Conservation (phyloP, 2,329 filamentous ascomycete species). For the Neurospora crassa region DNA sequence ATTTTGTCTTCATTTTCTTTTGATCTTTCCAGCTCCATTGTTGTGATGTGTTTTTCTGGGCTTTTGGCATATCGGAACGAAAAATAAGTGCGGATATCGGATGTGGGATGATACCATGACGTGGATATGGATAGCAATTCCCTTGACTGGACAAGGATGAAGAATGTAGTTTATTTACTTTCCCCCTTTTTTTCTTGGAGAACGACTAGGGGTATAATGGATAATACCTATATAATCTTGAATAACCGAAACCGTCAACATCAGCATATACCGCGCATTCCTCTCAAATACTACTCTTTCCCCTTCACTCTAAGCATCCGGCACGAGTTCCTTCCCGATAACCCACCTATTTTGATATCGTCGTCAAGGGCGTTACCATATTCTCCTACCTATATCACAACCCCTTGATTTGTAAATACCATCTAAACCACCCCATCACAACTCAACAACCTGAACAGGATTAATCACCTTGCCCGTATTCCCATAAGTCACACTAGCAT, state of each 20-base stretch:
- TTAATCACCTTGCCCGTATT: conserved; percentile 40
- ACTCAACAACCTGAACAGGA: conserved; percentile 26
- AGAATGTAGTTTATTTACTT: neutral
- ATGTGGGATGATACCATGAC: neutral
- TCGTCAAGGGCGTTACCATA: too few relatives aligned
- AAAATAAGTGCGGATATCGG: neutral
- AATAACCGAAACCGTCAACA: neutral
- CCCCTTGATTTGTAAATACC: neutral
- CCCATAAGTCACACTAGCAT: conserved; percentile 46
- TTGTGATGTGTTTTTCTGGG: neutral
- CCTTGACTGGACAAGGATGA: neutral
- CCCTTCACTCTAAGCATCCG: too few relatives aligned
- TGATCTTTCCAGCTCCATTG: neutral
- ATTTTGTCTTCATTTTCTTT: neutral
- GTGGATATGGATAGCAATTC: neutral
- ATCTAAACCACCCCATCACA: conserved; percentile 15
- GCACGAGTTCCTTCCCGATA: neutral
- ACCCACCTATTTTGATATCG: too few relatives aligned
- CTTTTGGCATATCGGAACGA: neutral
- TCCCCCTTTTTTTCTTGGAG: neutral
- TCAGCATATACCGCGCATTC: too few relatives aligned
- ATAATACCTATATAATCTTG: neutral
- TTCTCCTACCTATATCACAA: too few relatives aligned
- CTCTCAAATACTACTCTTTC: too few relatives aligned
- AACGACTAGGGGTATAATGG: neutral